Evolutionary conservation across 208 protist species (phyloP).

Genomic region (Acanthamoeba culbertsoni): DNA sequence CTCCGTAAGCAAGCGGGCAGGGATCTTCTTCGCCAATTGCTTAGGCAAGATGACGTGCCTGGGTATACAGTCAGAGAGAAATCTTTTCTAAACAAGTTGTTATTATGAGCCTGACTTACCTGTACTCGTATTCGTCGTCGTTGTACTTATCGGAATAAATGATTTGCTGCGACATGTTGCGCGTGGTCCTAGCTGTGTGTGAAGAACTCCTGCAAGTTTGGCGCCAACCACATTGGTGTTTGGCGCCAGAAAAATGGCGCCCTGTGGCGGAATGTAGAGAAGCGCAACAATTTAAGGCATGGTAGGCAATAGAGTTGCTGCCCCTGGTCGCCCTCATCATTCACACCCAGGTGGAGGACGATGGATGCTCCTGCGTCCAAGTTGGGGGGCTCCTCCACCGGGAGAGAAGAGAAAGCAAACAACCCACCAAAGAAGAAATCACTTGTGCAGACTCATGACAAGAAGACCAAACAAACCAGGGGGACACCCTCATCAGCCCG

Average conservation of each 20-base stretch:
- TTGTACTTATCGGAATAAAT: constrained; percentile 97
- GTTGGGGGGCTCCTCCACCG: neutral
- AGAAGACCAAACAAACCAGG: neutral
- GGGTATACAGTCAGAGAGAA: neutral
- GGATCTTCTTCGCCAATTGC: constrained; percentile 91
- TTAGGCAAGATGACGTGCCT: constrained; percentile 97
- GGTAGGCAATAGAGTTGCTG: no score
- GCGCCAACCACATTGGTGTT: no score
- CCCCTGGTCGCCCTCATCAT: no score
- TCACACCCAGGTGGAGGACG: neutral
- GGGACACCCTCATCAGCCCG: neutral
- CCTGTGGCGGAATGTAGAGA: no score
- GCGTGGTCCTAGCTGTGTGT: no score
- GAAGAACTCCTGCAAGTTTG: no score
- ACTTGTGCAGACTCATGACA: neutral
- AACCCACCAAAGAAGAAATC: neutral
- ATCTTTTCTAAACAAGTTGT: neutral
- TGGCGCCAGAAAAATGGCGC: no score
- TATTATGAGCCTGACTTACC: constrained; percentile 70
- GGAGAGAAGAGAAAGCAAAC: neutral
- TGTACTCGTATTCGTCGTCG: constrained; percentile 94
- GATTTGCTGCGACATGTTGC: constrained; percentile 75
- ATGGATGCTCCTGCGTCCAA: neutral
- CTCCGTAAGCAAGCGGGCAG: constrained; percentile 92
- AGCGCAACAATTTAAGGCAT: no score